Percentiles rank a stretch among this genome's conserved stretches.
Conservation (phyloP, 176 grass and related monocot species). For the Zizania latifolia region DNA sequence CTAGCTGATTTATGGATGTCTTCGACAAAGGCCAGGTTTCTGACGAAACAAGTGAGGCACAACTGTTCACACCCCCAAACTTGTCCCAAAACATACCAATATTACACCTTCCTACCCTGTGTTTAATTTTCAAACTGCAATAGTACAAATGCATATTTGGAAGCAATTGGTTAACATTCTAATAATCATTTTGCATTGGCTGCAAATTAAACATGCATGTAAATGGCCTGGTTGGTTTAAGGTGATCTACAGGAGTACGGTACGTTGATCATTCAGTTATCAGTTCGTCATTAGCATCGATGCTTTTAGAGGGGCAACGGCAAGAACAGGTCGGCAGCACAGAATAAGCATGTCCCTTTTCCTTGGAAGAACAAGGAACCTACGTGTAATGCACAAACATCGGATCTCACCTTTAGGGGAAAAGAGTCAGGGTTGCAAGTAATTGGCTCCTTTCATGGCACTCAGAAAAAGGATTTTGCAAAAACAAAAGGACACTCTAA, state of each 20-base stretch:
- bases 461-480: no score
- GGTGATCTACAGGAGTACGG: neutral
- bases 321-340: neutral
- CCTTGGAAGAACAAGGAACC: neutral
- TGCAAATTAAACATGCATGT: no score
- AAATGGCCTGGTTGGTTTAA: neutral
- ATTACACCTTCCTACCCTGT: neutral
- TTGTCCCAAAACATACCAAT: neutral
- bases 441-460: constrained; percentile 3
- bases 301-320: no score
- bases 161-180: constrained; percentile 40
- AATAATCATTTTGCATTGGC: neutral
- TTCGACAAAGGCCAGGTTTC: neutral
- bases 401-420: neutral
- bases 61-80: neutral
- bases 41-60: neutral
- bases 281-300: neutral
- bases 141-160: no score
- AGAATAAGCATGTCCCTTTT: constrained; percentile 19
- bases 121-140: neutral
- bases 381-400: constrained; percentile 18
- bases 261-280: neutral
- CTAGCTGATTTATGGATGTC: neutral
- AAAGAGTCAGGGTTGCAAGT: neutral
- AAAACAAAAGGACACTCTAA: no score